phyloP scores from a whole-genome alignment of 1,284 basidiomycete genomes.

The Pseudomicrostroma phylloplanum region DNA sequence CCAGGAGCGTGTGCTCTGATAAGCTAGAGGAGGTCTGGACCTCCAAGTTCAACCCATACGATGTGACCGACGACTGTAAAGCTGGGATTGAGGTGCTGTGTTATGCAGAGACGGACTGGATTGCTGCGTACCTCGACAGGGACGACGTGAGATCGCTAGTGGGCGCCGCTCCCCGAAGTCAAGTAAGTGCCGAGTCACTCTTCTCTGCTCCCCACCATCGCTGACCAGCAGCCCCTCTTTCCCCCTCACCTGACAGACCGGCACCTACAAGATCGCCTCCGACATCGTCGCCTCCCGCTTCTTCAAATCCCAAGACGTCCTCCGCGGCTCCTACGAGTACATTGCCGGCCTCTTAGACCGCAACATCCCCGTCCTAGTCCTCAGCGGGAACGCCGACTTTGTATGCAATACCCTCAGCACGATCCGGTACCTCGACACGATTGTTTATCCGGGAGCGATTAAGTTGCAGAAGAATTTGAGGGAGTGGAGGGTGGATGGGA shows the following conservation, averaged over 20 bases:
- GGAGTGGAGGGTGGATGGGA: constrained; percentile 23
- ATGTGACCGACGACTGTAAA: constrained; percentile 26
- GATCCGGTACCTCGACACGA: constrained; percentile 23
- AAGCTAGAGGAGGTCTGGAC: not conserved
- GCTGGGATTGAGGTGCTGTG: constrained; percentile 25
- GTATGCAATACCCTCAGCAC: constrained; percentile 43
- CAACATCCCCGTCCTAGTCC: constrained; percentile 65
- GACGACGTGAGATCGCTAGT: constrained; percentile 35
- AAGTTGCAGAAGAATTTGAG: constrained; percentile 14
- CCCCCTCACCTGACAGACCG: constrained; percentile 35
- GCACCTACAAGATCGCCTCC: constrained; percentile 20
- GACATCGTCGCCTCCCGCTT: constrained; percentile 18
- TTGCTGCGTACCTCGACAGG: constrained; percentile 34
- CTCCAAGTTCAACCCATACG: constrained; percentile 32
- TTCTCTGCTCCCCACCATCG: constrained; percentile 33
- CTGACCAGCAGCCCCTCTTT: constrained; percentile 25
- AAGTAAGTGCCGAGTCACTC: constrained; percentile 13
- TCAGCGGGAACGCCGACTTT: constrained; percentile 58
- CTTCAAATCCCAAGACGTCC: constrained; percentile 16
- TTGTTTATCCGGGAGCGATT: constrained; percentile 20
- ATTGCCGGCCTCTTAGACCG: constrained; percentile 68
- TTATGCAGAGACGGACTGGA: constrained; percentile 36
- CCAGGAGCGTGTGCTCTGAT: not conserved
- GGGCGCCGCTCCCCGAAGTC: constrained; percentile 31
- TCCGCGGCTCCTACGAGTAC: constrained; percentile 51